Base-by-base conservation (phyloP, 352 stramenopile genomes). In the Globisporangium polare region DNA sequence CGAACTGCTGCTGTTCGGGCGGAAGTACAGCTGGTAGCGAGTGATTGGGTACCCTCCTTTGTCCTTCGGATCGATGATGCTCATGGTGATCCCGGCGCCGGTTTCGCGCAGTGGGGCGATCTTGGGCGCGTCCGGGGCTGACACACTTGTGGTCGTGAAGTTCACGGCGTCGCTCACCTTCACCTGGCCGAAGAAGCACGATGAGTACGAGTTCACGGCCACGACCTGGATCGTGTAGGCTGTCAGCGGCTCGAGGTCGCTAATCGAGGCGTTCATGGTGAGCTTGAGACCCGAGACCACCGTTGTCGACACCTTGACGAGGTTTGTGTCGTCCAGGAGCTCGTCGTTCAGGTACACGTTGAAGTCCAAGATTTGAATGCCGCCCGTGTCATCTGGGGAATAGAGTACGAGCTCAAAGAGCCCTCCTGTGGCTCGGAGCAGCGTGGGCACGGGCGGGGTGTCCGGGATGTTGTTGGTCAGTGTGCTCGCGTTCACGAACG, bases 11-110 rank as follows among this genome's bases (percentile, higher is more conserved):
- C 2, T 39, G 20, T 68, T 68, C 22, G 58, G 41, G 31, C 68
- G 73, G 46, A 71, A 84, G 54, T 84, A 86, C 0, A 89, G 37
- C 13, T 51, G 52, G 62, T 81, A 85, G 2, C 29, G 59, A 9
- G 60, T 57, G 22, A 89, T 86, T 4, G 54, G 37, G 13, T 66
- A 47, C 18, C 79, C 79, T 6, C 79, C 79, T 18, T 66, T 81
- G 41, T 89, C 79, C 24, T 75, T 67, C 3, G 77, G 77, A 52
- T 83, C 67, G 33, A 78, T 43, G 1, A 89, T 50, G 6, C 22
- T 67, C 53, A 89, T 50, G 7, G 73, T 77, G 31, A 89, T 78
- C 0, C 79, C 79, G 20, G 77, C 79, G 0, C 79, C 79, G 4
- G 79, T 86, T 35, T 63, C 60, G 39, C 55, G 68, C 29, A 59